phyloP scores from a whole-genome alignment of 768 basidiomycete genomes.

The Crassisporium funariophilum region DNA sequence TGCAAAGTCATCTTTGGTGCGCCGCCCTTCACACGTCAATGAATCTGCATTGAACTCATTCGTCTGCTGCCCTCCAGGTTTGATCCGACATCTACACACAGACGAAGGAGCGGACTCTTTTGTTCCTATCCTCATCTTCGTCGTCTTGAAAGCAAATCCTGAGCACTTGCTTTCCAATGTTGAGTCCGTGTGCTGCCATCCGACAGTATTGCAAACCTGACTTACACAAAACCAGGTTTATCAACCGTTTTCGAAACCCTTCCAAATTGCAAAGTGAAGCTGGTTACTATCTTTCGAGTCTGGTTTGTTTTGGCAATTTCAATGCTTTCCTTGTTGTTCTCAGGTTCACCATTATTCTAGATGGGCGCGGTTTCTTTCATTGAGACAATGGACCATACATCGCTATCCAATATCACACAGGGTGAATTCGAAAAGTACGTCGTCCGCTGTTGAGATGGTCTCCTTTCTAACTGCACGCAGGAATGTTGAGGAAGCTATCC shows the following conservation, averaged over 20 bases:
- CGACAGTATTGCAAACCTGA: not conserved
- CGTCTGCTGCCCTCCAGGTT: conserved; percentile 49
- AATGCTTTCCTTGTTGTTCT: not conserved
- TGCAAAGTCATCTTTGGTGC: conserved; percentile 99
- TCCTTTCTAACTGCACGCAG: conserved; percentile 24
- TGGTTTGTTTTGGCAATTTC: conserved; percentile 62
- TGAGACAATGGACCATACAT: conserved; percentile 96
- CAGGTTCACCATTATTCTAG: conserved; percentile 44
- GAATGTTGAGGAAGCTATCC: conserved; percentile 56
- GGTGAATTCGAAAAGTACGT: conserved; percentile 85
- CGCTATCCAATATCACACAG: conserved; percentile 90
- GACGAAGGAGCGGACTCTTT: conserved; percentile 95
- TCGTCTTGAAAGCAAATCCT: conserved; percentile 94
- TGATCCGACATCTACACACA: conserved; percentile 83
- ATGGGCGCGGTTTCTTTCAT: conserved; percentile 98
- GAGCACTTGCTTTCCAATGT: conserved; percentile 92
- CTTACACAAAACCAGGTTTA: conserved; percentile 61
- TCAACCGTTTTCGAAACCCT: conserved; percentile 92
- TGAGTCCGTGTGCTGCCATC: conserved; percentile 58
- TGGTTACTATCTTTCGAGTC: conserved; percentile 94
- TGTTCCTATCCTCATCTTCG: conserved; percentile 90
- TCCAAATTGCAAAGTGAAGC: conserved; percentile 91
- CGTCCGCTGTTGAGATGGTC: too few species aligned
- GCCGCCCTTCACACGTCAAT: conserved; percentile 24
- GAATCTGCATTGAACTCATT: conserved; percentile 6